Base-by-base conservation (phyloP, 306 rosid genomes). In the Dryas drummondii region DNA sequence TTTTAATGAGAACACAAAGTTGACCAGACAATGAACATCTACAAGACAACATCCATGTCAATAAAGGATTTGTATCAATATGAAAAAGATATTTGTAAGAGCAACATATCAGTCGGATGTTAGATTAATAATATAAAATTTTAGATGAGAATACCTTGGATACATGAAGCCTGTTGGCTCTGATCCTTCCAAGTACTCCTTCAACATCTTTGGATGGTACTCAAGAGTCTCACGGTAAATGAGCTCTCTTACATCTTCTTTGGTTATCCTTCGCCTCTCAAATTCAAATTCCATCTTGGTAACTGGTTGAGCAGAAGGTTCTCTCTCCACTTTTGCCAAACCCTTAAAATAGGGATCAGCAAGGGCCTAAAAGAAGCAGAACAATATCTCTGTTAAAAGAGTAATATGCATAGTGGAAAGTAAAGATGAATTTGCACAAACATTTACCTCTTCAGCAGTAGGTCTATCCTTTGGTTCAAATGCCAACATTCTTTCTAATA, bases 261-360 rank as follows among this genome's bases (percentile, higher is more conserved):
- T 96, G 11, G 99, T 96, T 74, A 96, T 96, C 78, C 97, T 87
- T 75, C 99, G 92, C 79, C 99, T 89, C 90, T 96, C 99, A 83
- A 92, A 96, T 79, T 96, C 99, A 83, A 96, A 96, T 87, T 96
- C 99, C 97, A 96, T 92, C 96, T 96, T 96, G 64, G 98, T 92
- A 67, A 96, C 98, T 26, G 99, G 97, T 80, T 87, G 99, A 77
- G 99, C 88, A 71, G 92, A 89, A 62, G 99, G 99, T 80, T 96
- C 99, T 81, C 99, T 86, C 86, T 96, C 99, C 59, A 92, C 99
- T 86, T 92, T 96, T 60, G 99, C 99, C 88, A 96, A 85, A 80
- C 99, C 99, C 85, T 89, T 92, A 84, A 96, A 96, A 83, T 96
- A 96, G 71, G 91, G 92, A 86, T 96, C 98, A n/a, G 99, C 96